These are phyloP conservation scores for Tuber aestivum DNA, from an alignment of 495 filamentous ascomycete species.

Conservation along the genomic window DNA sequence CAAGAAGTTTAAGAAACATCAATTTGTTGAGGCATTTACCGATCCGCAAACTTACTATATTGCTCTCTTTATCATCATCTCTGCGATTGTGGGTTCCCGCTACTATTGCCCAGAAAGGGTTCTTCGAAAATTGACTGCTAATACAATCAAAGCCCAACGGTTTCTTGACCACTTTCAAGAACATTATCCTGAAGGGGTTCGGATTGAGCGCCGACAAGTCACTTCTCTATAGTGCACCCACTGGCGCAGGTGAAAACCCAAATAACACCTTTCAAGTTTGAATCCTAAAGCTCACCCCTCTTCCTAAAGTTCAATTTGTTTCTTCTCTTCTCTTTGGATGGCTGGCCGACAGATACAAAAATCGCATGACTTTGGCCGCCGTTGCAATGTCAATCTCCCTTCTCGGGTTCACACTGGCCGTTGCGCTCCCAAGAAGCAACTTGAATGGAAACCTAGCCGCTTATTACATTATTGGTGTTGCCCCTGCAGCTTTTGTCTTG, in stretches of 20 bases:
- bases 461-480: background rate
- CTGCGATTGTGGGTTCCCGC: background rate
- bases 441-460: background rate
- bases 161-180: constrained; percentile 1
- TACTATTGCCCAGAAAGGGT: background rate
- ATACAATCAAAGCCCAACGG: background rate
- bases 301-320: background rate
- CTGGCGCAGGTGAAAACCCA: background rate
- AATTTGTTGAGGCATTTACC: constrained; percentile 51
- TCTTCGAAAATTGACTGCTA: background rate
- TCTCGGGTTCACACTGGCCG: background rate
- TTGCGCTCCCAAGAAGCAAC: background rate
- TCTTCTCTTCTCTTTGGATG: background rate
- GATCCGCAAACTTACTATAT: constrained; percentile 47
- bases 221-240: constrained; percentile 1
- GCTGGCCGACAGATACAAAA: background rate
- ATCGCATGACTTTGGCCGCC: background rate
- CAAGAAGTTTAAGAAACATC: constrained; percentile 61
- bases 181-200: background rate
- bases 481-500: background rate
- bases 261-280: background rate
- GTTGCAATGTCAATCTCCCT: background rate
- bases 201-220: background rate
- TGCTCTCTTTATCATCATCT: background rate
- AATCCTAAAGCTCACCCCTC: background rate